phyloP scores from a whole-genome alignment of 768 basidiomycete species.

The Mycena albidolilacea region DNA sequence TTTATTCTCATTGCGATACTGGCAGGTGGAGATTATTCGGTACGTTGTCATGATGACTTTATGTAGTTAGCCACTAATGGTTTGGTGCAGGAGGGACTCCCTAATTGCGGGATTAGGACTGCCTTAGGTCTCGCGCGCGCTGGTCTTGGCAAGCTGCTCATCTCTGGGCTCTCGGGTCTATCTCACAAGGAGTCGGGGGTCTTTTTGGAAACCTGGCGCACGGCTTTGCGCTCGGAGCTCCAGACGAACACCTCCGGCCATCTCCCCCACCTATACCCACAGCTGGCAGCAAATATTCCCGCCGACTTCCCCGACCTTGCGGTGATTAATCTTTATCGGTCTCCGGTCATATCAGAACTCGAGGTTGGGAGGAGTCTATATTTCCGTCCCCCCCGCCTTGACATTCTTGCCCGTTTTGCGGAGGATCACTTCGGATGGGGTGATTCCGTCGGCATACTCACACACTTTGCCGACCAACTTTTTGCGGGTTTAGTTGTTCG shows the following conservation, averaged over 20 bases:
- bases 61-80: constrained; percentile 29
- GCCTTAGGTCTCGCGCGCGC: constrained; percentile 27
- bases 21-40: constrained; percentile 59
- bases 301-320: too few relatives aligned
- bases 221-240: constrained; percentile 15
- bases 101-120: constrained; percentile 8
- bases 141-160: constrained; percentile 31
- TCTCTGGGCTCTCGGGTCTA: constrained; percentile 4
- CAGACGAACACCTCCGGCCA: constrained; percentile 38
- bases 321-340: too few relatives aligned
- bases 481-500: constrained; percentile 22
- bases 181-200: background rate
- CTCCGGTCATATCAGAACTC: constrained; percentile 40
- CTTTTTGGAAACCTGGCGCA: constrained; percentile 17
- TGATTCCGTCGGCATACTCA: constrained; percentile 20
- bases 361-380: background rate
- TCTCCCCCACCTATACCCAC: constrained; percentile 41
- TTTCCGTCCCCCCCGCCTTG: constrained; percentile 12
- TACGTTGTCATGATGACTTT: constrained; percentile 5
- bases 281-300: too few relatives aligned
- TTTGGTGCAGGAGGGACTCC: constrained; percentile 3
- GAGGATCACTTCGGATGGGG: constrained; percentile 27
- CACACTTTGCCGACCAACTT: constrained; percentile 21
- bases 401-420: background rate
- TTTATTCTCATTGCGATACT: constrained; percentile 58